Percentiles rank a stretch among this genome's conserved stretches.
phyloP scores from a whole-genome alignment of 2,329 filamentous ascomycete genomes.

The Teratosphaeria pseudoeucalypti region DNA sequence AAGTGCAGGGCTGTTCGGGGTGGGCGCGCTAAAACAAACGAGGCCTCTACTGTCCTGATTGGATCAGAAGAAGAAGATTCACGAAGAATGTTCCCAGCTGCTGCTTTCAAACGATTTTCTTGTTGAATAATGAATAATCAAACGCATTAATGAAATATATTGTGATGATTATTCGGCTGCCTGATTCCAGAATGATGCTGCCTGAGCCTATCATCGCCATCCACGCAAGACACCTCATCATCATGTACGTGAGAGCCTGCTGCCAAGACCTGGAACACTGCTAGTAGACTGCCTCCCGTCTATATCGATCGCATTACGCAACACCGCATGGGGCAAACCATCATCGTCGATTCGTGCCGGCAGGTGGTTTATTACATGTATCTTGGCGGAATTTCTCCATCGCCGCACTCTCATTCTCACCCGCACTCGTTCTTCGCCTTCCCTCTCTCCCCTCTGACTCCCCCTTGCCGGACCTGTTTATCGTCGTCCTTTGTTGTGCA shows the following conservation, averaged over 20 bases:
- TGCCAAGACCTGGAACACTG: neutral
- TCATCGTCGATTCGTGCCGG: neutral
- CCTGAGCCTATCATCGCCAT: neutral
- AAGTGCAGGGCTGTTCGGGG: slow-evolving; percentile 4
- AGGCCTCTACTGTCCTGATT: neutral
- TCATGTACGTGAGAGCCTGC: too few species aligned
- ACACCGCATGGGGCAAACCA: neutral
- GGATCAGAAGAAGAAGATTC: neutral
- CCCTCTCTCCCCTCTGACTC: neutral
- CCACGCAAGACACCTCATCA: neutral
- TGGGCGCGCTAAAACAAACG: neutral
- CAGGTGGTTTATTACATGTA: too few species aligned
- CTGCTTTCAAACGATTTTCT: neutral
- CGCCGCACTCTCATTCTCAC: neutral
- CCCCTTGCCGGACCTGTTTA: neutral
- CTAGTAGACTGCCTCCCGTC: too few species aligned
- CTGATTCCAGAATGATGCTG: neutral
- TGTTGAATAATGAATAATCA: neutral
- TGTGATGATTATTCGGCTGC: neutral
- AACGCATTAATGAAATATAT: too few species aligned
- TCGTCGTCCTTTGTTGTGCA: neutral
- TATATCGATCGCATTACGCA: neutral
- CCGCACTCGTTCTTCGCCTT: neutral
- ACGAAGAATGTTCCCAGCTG: neutral
- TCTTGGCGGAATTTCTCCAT: neutral